Conservation (phyloP, 345 rosid species). For the Brassica rapa region DNA sequence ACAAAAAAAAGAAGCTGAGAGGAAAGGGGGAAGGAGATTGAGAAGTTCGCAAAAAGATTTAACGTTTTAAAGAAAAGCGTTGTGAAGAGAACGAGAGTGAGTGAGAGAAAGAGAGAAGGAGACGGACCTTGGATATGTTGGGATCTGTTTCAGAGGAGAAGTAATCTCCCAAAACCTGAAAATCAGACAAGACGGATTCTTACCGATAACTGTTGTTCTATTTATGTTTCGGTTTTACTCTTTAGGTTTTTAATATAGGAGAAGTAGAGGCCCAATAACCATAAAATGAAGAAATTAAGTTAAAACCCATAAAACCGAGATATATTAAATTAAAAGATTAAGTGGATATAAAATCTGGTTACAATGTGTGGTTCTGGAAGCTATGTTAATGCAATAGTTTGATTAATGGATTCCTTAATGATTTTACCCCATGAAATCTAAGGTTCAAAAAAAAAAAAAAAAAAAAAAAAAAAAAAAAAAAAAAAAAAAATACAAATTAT, state of each 20-base stretch:
- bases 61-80: not conserved
- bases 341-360: too few relatives aligned
- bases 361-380: too few relatives aligned
- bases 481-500: too few relatives aligned
- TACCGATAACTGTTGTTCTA: not conserved
- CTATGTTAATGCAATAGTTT: too few relatives aligned
- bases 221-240: not conserved
- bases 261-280: not conserved
- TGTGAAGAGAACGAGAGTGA: not conserved
- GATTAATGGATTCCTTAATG: too few relatives aligned
- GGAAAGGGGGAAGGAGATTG: not conserved
- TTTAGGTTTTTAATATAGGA: not conserved
- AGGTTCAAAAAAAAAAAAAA: too few relatives aligned
- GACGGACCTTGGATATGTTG: slow-evolving; percentile 23
- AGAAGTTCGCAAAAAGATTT: not conserved
- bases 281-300: not conserved
- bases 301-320: not conserved
- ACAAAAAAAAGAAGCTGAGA: not conserved
- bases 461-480: fast-evolving
- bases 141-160: slow-evolving; percentile 23
- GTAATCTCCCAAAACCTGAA: slow-evolving; percentile 7
- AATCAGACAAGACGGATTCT: slow-evolving; percentile 13
- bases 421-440: too few relatives aligned
- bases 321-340: too few relatives aligned
- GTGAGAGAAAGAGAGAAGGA: slow-evolving; percentile 9